Base-by-base conservation (phyloP, 2,329 filamentous ascomycete genomes). In the Talaromyces sp. region DNA sequence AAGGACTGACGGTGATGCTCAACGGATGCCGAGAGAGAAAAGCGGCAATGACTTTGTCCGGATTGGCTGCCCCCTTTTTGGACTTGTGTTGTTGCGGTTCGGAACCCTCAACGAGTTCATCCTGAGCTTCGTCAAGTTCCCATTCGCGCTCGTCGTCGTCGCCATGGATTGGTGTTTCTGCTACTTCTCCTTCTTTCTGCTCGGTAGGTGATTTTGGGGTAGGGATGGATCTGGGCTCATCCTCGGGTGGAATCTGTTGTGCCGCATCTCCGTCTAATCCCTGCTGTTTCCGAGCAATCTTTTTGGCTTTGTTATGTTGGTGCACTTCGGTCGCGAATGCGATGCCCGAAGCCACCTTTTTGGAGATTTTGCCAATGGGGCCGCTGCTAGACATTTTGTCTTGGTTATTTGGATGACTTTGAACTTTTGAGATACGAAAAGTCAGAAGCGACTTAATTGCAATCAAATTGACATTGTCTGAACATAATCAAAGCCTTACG, bases 111-210 rank as follows among this genome's bases (percentile, higher is more conserved):
- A 63, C 59, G n/a, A 65, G 39, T 14, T 33, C 65, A 33, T 67
- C 65, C 39, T 67, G 65, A 2, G 65, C 65, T 45, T 67, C 65
- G 14, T 67, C 59, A 1, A 67, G 60, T 47, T 67, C 31, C 65
- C 65, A 67, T 45, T 54, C 59, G 24, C 63, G 65, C 22, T 67
- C 63, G 41, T 62, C 41, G 27, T 45, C 65, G 37, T 19, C 31
- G 33, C 43, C 37, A 13, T 48, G 54, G 11, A 7, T 41, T 16
- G 27, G n/a, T 1, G n/a, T 19, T 35, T 31, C 24, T 24, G 6
- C 24, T 6, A 13, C 6, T 11, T 3, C n/a, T 33, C 24, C 13
- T 6, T 22, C 24, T 9, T 45, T 47, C 11, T 45, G 37, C 5
- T 24, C 37, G 24, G 22, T 7, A 5, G 33, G 10, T 6, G 52